Base-by-base conservation (phyloP, 78 protist genomes). In the Chrysochromulina tobinii region DNA sequence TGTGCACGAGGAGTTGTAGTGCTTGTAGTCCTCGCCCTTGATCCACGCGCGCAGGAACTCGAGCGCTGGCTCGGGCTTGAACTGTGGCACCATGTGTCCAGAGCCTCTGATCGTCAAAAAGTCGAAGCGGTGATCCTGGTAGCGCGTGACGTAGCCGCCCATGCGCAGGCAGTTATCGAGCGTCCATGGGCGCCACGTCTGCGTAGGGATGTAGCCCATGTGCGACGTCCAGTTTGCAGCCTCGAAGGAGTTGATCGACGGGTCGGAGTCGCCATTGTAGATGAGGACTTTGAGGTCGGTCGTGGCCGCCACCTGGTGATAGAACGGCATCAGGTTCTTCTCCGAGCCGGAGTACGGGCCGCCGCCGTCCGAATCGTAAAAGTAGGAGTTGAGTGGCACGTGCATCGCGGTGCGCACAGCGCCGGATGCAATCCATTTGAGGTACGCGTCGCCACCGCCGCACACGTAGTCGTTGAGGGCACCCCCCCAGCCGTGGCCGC, bases 191-290 rank as follows among this genome's bases (percentile, higher is more conserved):
- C 89, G 89, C 89, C 89, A 85, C 18, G 57, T n/a, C 58, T 6
- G 23, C 20, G 54, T 48, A 14, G 21, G 11, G 17, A 0, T 38
- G 53, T 67, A 48, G 53, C 91, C 91, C 7, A 87, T 4, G 15
- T 72, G 50, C 14, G 55, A 7, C 17, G 90, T 87, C 90, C 90
- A 87, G 90, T 87, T 87, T 75, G 59, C 54, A 50, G 67, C 67
- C 58, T 48, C 48, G 89, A 54, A 51, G 61, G 81, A 48, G 75
- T 88, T 88, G 64, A 88, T 2, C 27, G 51, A 61, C 2, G 91
- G 91, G 81, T 88, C 91, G 66, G 81, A 51, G 91, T 88, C 91
- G 55, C 91, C 91, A 8, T 88, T 88, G 57, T 88, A 88, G n/a
- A 88, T 25, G 50, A 88, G 91, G n/a, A 88, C 81, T 61, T 81